Evolutionary conservation across 495 filamentous ascomycete genomes (phyloP), one percentile per base, ranked within the genome.

Genomic region (Aspergillus leporis): DNA sequence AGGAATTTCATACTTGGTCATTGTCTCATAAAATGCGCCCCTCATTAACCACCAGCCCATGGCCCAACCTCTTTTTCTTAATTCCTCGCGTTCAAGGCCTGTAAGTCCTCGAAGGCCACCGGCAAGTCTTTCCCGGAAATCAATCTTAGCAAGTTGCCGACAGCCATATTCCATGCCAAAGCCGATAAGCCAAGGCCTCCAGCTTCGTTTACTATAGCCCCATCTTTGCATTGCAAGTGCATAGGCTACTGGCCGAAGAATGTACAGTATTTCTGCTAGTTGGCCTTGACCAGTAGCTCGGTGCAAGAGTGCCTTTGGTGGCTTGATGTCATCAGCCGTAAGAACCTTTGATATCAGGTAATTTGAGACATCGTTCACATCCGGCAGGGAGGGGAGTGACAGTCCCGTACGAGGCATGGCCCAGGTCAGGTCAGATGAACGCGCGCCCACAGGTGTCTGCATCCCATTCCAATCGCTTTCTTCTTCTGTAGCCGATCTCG

Each of bases 11-110:
- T 70, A 88, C 86, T 91, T 93, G 32, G 92, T 97, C 52, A 97
- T 78, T 66, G 93, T 90, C 71, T 97, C 90, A 74, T 97, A 98
- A 64, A 97, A 97, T 8, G 93, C 93, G 4, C 94, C 94, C 30
- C 93, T 83, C 90, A 98, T 90, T 18, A 82, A 75, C 94, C 94
- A 98, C 94, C 95, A 97, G 18, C 86, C 79, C 81, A 97, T 86
- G 0, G 85, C 87, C 91, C 91, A 96, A 40, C 89, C 91, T 47
- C 94, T 80, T 68, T 90, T 89, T 65, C 74, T 82, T 81, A 93
- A 80, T 73, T 97, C 92, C 66, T 96, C 93, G 49, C 84, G 83
- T 80, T 98, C 94, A 10, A 98, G 80, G 18, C 85, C 86, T 14
- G 92, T 96, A 53, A 92, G 70, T 14, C 87, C 87, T 23, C 85